Evolutionary conservation across 2,329 filamentous ascomycete species (phyloP).

Genomic region (Coleophoma eucalyptorum): DNA sequence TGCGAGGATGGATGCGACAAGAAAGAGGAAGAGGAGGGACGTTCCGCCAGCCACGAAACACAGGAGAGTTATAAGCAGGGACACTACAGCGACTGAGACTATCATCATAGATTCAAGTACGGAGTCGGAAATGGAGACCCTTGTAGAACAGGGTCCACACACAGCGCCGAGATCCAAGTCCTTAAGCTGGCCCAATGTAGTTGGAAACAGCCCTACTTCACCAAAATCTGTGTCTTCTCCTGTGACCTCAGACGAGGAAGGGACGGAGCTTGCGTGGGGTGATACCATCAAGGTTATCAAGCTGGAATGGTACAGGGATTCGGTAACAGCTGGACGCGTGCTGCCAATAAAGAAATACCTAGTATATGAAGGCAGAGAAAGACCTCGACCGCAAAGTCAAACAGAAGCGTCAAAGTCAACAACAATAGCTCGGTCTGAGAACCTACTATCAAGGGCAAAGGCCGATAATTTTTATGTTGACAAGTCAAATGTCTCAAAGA

Average conservation of each 20-base stretch:
- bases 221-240: background rate
- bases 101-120: slow-evolving; percentile 26
- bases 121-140: slow-evolving; percentile 24
- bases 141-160: slow-evolving; percentile 4
- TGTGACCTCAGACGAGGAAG: background rate
- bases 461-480: slow-evolving; percentile 14
- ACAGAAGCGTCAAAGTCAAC: slow-evolving; percentile 19
- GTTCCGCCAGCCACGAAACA: slow-evolving; percentile 4
- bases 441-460: slow-evolving; percentile 23
- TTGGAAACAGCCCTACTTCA: background rate
- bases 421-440: slow-evolving; percentile 12
- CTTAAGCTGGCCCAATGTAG: background rate
- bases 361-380: slow-evolving; percentile 44
- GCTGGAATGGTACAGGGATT: slow-evolving; percentile 55
- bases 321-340: slow-evolving; percentile 36
- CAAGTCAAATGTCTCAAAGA: slow-evolving; percentile 17
- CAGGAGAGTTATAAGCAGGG: slow-evolving; percentile 19
- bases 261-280: background rate
- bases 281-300: slow-evolving; percentile 49
- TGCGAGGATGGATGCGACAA: background rate
- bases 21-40: slow-evolving; percentile 10
- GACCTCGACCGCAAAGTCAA: slow-evolving; percentile 3
- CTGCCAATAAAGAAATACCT: slow-evolving; percentile 48
- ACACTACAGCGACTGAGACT: slow-evolving; percentile 7
- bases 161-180: background rate